Conservation (phyloP, 1,284 basidiomycete genomes). For the Leccinum fallax region DNA sequence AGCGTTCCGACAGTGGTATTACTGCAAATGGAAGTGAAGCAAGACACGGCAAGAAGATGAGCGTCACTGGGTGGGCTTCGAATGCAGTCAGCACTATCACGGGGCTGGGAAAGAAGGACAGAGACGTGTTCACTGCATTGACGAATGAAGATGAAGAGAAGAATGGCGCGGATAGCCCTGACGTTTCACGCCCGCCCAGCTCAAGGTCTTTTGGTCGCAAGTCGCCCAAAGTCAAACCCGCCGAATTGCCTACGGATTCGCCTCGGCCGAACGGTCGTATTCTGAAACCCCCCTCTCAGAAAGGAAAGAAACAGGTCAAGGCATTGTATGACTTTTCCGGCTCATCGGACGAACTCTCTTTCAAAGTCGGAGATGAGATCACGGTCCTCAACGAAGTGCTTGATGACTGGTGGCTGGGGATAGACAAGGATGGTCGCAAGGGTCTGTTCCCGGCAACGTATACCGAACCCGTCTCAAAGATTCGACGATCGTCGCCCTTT, state of each 20-base stretch:
- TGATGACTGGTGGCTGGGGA: slow-evolving; percentile 87
- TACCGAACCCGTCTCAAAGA: slow-evolving; percentile 52
- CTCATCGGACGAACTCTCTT: slow-evolving; percentile 73
- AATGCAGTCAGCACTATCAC: slow-evolving; percentile 61
- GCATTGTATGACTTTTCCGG: slow-evolving; percentile 76
- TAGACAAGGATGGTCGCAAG: slow-evolving; percentile 58
- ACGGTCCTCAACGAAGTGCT: slow-evolving; percentile 73
- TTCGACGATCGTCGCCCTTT: slow-evolving; percentile 27
- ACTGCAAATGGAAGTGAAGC: slow-evolving; percentile 30
- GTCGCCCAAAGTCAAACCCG: slow-evolving; percentile 42
- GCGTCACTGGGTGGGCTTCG: slow-evolving; percentile 67
- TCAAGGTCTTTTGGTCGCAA: slow-evolving; percentile 36
- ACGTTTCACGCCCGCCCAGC: slow-evolving; percentile 29
- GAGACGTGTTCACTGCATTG: slow-evolving; percentile 61
- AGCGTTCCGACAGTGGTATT: slow-evolving; percentile 55
- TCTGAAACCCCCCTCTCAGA: slow-evolving; percentile 49
- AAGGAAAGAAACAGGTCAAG: slow-evolving; percentile 59
- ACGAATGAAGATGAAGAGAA: slow-evolving; percentile 45
- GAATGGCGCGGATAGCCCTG: slow-evolving; percentile 28
- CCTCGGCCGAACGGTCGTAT: slow-evolving; percentile 47
- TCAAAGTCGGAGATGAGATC: slow-evolving; percentile 74
- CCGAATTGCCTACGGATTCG: slow-evolving; percentile 37
- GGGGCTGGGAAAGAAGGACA: slow-evolving; percentile 62
- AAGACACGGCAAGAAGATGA: slow-evolving; percentile 38
- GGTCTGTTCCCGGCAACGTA: slow-evolving; percentile 81